A percentile compares a stretch with the other conserved stretches of the same genome.
Evolutionary conservation across 2,329 filamentous ascomycete species (phyloP).

Genomic region (Calonectria pauciramosa): DNA sequence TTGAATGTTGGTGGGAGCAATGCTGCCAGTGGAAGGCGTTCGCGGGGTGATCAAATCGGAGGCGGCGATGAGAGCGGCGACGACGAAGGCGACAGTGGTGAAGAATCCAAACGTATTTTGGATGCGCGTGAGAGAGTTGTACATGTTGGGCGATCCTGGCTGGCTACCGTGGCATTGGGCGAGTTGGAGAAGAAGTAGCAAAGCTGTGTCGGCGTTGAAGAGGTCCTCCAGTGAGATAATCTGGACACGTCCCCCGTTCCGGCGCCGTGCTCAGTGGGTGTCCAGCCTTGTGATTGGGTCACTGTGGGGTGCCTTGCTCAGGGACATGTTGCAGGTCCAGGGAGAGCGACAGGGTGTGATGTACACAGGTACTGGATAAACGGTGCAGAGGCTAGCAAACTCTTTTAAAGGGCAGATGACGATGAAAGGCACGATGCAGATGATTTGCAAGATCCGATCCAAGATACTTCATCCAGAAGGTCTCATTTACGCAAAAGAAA

Average conservation of each 20-base stretch:
- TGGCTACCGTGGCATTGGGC: conserved; percentile 34
- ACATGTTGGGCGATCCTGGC: conserved; percentile 71
- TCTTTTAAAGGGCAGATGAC: neutral
- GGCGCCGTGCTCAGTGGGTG: conserved; percentile 28
- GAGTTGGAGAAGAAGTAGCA: conserved; percentile 16
- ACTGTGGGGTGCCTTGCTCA: conserved; percentile 26
- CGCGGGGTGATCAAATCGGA: conserved; percentile 82
- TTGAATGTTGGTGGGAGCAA: conserved; percentile 83
- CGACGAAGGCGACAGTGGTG: conserved; percentile 89
- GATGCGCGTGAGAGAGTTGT: conserved; percentile 85
- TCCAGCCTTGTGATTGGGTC: conserved; percentile 44
- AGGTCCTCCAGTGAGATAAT: conserved; percentile 37
- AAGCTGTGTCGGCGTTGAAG: conserved; percentile 26
- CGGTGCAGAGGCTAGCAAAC: neutral
- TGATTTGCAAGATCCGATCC: neutral
- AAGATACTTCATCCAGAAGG: neutral
- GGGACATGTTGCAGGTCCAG: neutral
- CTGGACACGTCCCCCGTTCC: conserved; percentile 33
- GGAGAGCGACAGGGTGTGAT: neutral
- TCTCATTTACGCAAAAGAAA: neutral
- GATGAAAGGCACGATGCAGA: neutral
- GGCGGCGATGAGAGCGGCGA: conserved; percentile 84
- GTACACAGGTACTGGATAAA: neutral
- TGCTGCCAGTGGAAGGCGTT: conserved; percentile 69
- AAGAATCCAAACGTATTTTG: conserved; percentile 99